These are phyloP conservation scores for Sesbania bispinosa DNA, from an alignment of 306 rosid species.

Conservation along the genomic window DNA sequence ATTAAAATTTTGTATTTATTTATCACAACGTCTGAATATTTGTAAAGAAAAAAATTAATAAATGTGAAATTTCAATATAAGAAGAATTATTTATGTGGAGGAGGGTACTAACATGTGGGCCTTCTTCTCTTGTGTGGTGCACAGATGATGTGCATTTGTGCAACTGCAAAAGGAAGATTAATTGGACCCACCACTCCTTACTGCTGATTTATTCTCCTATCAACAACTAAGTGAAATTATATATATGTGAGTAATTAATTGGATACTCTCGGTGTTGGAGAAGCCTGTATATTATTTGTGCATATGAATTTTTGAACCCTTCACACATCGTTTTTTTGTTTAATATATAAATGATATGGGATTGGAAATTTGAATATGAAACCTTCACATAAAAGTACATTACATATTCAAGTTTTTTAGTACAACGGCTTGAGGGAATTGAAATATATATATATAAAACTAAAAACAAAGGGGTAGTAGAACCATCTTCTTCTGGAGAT, in stretches of 20 bases:
- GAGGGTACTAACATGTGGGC: constrained; percentile 36
- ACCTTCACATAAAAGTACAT: not conserved
- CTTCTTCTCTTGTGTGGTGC: constrained; percentile 23
- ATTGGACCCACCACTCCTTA: constrained; percentile 43
- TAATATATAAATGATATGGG: not conserved
- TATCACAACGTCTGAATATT: too few relatives aligned
- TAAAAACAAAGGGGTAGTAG: not conserved
- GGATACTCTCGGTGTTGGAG: not conserved
- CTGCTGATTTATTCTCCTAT: constrained; percentile 18
- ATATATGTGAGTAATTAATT: not conserved
- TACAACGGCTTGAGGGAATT: not conserved
- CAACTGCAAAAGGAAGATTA: constrained; percentile 15
- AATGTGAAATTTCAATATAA: too few relatives aligned
- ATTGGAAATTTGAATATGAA: not conserved
- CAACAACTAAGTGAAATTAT: not conserved
- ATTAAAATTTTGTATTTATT: too few relatives aligned
- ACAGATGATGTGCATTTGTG: constrained; percentile 25
- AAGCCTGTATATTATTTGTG: not conserved
- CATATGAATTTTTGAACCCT: not conserved
- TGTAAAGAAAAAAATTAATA: too few relatives aligned
- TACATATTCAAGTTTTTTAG: constrained; percentile 3
- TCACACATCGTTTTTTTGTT: not conserved
- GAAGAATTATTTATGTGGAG: too few relatives aligned
- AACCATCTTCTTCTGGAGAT: not conserved
- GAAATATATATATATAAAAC: not conserved